Percentiles rank a stretch among this genome's conserved stretches.
These are phyloP conservation scores for Taphrina confusa DNA, from an alignment of 1,139 yeast genomes.

Conservation along the genomic window DNA sequence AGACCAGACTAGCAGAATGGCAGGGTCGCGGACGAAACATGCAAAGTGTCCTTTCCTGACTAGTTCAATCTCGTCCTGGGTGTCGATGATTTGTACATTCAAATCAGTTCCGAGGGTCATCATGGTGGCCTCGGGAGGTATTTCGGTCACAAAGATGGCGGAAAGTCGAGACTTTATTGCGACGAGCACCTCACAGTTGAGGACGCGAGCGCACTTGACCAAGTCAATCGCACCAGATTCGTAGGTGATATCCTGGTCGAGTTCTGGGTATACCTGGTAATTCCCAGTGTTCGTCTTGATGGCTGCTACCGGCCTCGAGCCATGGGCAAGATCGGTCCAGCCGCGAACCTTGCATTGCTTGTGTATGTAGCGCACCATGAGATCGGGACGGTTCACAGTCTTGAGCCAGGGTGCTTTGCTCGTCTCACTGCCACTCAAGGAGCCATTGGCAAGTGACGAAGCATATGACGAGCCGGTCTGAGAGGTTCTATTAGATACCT, in stretches of 20 bases:
- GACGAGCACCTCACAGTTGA: conserved; percentile 13
- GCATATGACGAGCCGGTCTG: too few species aligned
- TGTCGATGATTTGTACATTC: conserved; percentile 20
- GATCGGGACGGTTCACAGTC: conserved; percentile 9
- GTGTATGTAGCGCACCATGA: conserved; percentile 4
- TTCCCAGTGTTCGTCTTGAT: background rate
- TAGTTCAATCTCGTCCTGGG: conserved; percentile 2
- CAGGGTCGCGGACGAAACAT: conserved; percentile 36
- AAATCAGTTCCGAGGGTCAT: conserved; percentile 3
- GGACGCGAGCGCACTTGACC: background rate
- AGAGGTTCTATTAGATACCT: too few species aligned
- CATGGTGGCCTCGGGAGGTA: conserved; percentile 7
- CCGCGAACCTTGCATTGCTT: conserved; percentile 15
- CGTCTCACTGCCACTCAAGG: too few species aligned
- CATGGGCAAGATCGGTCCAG: conserved; percentile 3
- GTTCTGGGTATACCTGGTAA: background rate
- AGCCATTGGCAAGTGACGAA: too few species aligned
- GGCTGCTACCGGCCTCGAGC: background rate
- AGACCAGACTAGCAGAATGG: conserved; percentile 37
- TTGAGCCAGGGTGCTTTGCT: too few species aligned
- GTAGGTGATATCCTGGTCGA: background rate
- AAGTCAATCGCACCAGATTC: background rate
- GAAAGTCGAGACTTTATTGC: conserved; percentile 11
- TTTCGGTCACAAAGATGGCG: conserved; percentile 1
- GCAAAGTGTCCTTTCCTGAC: conserved; percentile 37